Conservation (phyloP, 176 grass and related monocot species). For the Poa pratensis region DNA sequence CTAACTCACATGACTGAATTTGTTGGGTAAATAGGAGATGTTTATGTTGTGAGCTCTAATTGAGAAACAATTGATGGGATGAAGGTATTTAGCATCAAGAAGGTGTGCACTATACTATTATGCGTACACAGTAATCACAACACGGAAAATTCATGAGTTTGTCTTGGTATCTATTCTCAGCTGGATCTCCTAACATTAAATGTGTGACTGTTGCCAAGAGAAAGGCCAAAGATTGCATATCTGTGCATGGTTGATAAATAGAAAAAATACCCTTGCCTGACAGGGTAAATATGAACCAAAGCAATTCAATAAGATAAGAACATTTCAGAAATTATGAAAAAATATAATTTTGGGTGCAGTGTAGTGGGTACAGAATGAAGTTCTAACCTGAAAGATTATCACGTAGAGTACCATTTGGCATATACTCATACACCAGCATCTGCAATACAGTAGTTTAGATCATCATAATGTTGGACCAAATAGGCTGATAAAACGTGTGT, state of each 20-base stretch:
- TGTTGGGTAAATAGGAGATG: background rate
- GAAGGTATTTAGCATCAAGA: background rate
- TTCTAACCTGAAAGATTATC: slow-evolving; percentile 72
- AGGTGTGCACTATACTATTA: background rate
- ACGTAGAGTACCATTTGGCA: slow-evolving; percentile 75
- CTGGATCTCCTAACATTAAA: slow-evolving; percentile 1
- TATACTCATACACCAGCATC: slow-evolving; percentile 87
- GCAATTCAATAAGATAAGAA: background rate
- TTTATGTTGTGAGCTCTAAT: background rate
- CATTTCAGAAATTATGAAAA: background rate
- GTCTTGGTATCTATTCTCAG: slow-evolving; percentile 1
- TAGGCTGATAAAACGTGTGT: background rate
- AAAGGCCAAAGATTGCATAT: background rate
- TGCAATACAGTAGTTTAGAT: slow-evolving; percentile 42
- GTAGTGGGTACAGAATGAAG: background rate
- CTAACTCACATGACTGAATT: background rate
- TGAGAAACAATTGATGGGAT: background rate
- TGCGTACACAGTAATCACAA: background rate
- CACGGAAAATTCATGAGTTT: background rate
- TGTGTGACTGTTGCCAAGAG: background rate
- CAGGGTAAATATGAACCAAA: slow-evolving; percentile 1
- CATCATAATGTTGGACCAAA: slow-evolving; percentile 26
- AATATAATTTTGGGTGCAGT: slow-evolving; percentile 16
- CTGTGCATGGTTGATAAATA: background rate
- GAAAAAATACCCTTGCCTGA: background rate